These are phyloP conservation scores for Speleostelium caveatum DNA, from an alignment of 78 protist species.

Conservation along the genomic window DNA sequence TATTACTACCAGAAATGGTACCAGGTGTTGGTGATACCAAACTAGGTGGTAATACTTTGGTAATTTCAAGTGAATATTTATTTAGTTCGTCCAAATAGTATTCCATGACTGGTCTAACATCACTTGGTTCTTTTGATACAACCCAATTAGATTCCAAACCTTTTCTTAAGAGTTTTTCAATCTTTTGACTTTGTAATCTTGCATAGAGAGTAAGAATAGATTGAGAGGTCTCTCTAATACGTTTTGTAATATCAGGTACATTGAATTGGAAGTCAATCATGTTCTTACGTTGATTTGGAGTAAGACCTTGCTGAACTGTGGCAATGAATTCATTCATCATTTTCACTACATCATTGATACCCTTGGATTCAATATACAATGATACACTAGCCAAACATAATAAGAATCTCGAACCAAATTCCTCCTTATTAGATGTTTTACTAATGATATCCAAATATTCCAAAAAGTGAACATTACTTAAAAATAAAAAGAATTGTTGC, in stretches of 20 bases:
- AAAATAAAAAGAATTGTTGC: slow-evolving; percentile 62
- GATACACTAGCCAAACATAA: slow-evolving; percentile 34
- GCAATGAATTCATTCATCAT: slow-evolving; percentile 48
- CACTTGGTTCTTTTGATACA: slow-evolving; percentile 65
- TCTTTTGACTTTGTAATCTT: slow-evolving; percentile 29
- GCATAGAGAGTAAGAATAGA: slow-evolving; percentile 7
- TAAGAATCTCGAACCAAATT: slow-evolving; percentile 58
- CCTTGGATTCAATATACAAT: slow-evolving; percentile 45
- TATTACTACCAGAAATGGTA: neutral
- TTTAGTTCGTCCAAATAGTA: slow-evolving; percentile 12
- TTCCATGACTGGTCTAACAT: slow-evolving; percentile 59
- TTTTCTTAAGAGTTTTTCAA: slow-evolving; percentile 32
- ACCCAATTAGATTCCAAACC: slow-evolving; percentile 74
- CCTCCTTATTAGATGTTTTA: slow-evolving; percentile 37
- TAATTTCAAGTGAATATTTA: slow-evolving; percentile 8
- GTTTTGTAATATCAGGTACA: slow-evolving; percentile 45
- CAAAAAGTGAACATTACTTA: slow-evolving; percentile 53
- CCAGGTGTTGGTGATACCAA: neutral
- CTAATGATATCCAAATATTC: slow-evolving; percentile 64
- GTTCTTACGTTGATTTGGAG: neutral
- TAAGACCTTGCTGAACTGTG: slow-evolving; percentile 27
- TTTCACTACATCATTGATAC: slow-evolving; percentile 54
- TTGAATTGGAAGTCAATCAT: slow-evolving; percentile 6
- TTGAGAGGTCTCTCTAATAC: slow-evolving; percentile 62
- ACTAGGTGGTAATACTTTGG: slow-evolving; percentile 13